Evolutionary conservation across 257 asterid genomes (phyloP), one percentile per base, ranked within the genome.

Genomic region (Rauvolfia tetraphylla): DNA sequence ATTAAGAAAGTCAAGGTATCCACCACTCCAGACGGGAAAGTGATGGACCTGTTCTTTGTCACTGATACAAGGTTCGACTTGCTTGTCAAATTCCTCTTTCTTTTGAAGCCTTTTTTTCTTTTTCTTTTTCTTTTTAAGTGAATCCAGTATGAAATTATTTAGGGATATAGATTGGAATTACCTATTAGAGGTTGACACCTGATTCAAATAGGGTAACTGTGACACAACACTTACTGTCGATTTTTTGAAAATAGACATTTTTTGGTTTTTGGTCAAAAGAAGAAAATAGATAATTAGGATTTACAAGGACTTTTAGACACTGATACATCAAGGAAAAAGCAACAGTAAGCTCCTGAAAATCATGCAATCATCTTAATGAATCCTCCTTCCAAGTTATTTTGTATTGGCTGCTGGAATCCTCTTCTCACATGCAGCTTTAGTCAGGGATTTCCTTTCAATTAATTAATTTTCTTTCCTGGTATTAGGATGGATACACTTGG

Each of bases 1-100:
- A 93, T 93, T 63, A 81, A 87, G 92, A 85, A 83, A 86, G 98
- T 93, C 57, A 93, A 93, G 81, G 89, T 91, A 27, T 91, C 97
- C n/a, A 93, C 97, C 44, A 93, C 98, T 29, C 98, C 98, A 33
- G 98, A 93, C 41, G 97, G 96, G 81, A 93, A 83, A 88, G 97
- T 89, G 72, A 84, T 93, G 90, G 96, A 91, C 44, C 90, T 93
- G 82, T 91, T 93, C 90, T 93, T 89, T 89, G 84, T 93, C 75
- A 91, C 96, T 0, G 98, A 92, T 79, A 83, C 88, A 59, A 93
- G 98, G 98, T 92, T 78, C 67, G 51, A 31, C 81, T 54, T 49
- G 61, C 51, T 61, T 33, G 44, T 62, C 66, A 14, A 44, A n/a
- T 9, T 25, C 34, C 23, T 63, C 7, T 59, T 54, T 15, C 44